These are phyloP conservation scores for Nicotiana otophora DNA, from an alignment of 257 asterid genomes.

Conservation along the genomic window DNA sequence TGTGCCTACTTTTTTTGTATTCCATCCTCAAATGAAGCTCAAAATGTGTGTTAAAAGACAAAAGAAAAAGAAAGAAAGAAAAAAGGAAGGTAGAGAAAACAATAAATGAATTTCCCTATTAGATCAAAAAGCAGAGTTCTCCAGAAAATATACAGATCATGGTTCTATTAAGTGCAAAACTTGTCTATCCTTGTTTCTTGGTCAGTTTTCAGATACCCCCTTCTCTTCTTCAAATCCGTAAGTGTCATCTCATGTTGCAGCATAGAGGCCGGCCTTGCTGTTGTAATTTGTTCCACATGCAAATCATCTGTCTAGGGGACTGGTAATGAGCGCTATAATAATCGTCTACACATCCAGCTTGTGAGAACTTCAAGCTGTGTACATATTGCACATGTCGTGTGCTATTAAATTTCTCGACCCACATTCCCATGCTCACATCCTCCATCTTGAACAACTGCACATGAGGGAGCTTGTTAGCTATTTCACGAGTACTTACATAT, in stretches of 20 bases:
- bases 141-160: slow-evolving; percentile 8
- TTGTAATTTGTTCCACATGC: slow-evolving; percentile 26
- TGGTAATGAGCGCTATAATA: slow-evolving; percentile 28
- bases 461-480: not conserved
- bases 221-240: not conserved
- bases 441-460: slow-evolving; percentile 31
- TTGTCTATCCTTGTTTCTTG: not conserved
- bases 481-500: not conserved
- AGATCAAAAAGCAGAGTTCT: not conserved
- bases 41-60: not conserved
- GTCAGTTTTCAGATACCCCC: not conserved
- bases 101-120: not conserved
- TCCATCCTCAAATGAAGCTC: not conserved
- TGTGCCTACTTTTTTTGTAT: not conserved
- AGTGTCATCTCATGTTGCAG: slow-evolving; percentile 29
- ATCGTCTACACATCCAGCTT: slow-evolving; percentile 25
- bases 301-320: slow-evolving; percentile 31
- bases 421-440: slow-evolving; percentile 34
- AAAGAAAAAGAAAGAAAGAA: not conserved
- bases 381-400: slow-evolving; percentile 21
- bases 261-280: slow-evolving; percentile 21
- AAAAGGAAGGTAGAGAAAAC: not conserved
- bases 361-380: slow-evolving; percentile 27
- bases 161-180: slow-evolving; percentile 6
- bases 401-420: slow-evolving; percentile 27